phyloP scores from a whole-genome alignment of 768 basidiomycete genomes.

The Austroboletus eburneus region DNA sequence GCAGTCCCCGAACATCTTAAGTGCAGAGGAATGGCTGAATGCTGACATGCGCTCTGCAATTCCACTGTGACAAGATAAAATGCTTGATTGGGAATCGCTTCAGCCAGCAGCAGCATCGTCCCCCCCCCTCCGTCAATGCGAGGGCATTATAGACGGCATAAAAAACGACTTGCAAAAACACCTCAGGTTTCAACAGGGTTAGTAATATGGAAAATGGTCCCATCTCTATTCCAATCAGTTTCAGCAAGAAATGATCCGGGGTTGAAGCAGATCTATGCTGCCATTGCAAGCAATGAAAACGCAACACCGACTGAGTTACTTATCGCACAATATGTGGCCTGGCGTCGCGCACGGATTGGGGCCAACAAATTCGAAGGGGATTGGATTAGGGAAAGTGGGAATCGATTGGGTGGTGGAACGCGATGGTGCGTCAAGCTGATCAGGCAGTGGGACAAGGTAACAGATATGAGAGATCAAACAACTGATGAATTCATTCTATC shows the following conservation, averaged over 20 bases:
- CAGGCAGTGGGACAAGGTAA: too few species aligned
- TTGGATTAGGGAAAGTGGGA: too few species aligned
- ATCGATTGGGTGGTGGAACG: too few species aligned
- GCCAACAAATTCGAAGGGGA: too few species aligned
- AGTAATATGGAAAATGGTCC: slow-evolving; percentile 71
- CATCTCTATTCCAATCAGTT: slow-evolving; percentile 53
- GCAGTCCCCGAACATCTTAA: slow-evolving; percentile 52
- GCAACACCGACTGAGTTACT: neutral
- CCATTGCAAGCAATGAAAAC: slow-evolving; percentile 71
- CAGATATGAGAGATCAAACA: too few species aligned
- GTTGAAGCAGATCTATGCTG: slow-evolving; percentile 93
- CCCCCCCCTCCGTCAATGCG: slow-evolving; percentile 55
- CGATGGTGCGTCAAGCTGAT: too few species aligned
- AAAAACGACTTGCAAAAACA: slow-evolving; percentile 77
- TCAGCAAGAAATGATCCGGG: slow-evolving; percentile 88
- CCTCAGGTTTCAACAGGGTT: slow-evolving; percentile 62
- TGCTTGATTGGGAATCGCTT: slow-evolving; percentile 86
- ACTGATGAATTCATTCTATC: too few species aligned
- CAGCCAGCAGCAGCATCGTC: slow-evolving; percentile 67
- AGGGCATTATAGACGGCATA: slow-evolving; percentile 76
- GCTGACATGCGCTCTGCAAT: slow-evolving; percentile 59
- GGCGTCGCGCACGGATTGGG: too few species aligned
- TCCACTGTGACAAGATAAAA: slow-evolving; percentile 86
- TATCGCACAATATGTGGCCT: too few species aligned
- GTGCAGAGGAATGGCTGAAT: slow-evolving; percentile 57